A percentile compares a stretch with the other conserved stretches of the same genome.
These are phyloP conservation scores for Globisporangium irregulare DNA, from an alignment of 352 stramenopile species.

Conservation along the genomic window DNA sequence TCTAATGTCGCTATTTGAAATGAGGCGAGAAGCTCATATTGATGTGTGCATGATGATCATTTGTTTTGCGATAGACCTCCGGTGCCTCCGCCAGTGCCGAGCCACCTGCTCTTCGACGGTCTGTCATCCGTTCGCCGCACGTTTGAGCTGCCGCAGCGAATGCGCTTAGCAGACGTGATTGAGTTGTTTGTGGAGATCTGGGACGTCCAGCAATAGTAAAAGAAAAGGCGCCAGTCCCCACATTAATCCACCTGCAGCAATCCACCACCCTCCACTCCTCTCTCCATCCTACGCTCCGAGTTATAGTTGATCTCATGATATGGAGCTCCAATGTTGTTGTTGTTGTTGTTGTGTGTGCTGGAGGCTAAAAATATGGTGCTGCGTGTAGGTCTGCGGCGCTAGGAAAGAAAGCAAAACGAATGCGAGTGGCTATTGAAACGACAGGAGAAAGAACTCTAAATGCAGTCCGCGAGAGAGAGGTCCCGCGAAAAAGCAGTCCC, in stretches of 20 bases:
- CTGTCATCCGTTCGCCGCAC: conserved; percentile 84
- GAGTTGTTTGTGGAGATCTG: conserved; percentile 88
- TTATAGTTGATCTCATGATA: not conserved
- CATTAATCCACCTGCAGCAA: conserved; percentile 12
- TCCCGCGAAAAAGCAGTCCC: not conserved
- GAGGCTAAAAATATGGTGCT: conserved; percentile 11
- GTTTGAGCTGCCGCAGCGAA: conserved; percentile 84
- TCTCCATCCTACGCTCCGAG: not conserved
- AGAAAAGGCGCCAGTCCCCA: not conserved
- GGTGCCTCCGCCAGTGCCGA: conserved; percentile 59
- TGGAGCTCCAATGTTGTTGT: not conserved
- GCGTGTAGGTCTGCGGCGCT: conserved; percentile 1
- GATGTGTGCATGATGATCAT: not conserved
- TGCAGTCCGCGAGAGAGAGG: not conserved
- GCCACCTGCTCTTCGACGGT: conserved; percentile 78
- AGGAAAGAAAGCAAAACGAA: conserved; percentile 11
- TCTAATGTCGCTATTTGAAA: not conserved
- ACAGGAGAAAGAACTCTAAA: not conserved
- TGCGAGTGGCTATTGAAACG: conserved; percentile 10
- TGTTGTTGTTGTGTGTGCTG: not conserved
- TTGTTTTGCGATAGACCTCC: conserved; percentile 40
- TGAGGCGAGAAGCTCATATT: conserved; percentile 12
- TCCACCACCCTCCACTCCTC: conserved; percentile 2
- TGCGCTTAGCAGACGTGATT: conserved; percentile 81
- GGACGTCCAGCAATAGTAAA: conserved; percentile 74